Conservation (phyloP, 805 yeast species). For the Teunomyces gatunensis region DNA sequence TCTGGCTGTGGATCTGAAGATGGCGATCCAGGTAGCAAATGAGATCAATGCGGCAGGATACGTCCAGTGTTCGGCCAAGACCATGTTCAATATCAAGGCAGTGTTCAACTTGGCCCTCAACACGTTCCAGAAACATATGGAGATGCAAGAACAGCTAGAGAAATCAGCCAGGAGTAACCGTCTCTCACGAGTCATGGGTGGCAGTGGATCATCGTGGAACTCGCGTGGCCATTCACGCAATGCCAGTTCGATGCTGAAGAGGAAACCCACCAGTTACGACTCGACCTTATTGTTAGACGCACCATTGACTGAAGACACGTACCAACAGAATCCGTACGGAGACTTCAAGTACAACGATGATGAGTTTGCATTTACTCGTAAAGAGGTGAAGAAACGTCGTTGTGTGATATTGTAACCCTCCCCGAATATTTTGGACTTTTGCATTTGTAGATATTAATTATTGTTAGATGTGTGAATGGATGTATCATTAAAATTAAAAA, state of each 20-base stretch:
- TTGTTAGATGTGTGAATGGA: not conserved
- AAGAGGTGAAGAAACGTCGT: conserved; percentile 27
- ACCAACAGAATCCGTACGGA: conserved; percentile 36
- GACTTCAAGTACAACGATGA: conserved; percentile 35
- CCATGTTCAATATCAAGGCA: conserved; percentile 60
- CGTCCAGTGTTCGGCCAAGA: conserved; percentile 76
- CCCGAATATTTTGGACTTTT: not conserved
- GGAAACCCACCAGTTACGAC: conserved; percentile 36
- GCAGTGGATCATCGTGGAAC: conserved; percentile 12
- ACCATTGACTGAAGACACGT: conserved; percentile 41
- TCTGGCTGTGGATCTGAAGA: conserved; percentile 38
- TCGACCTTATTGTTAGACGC: conserved; percentile 35
- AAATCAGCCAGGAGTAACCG: conserved; percentile 31
- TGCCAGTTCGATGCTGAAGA: conserved; percentile 19
- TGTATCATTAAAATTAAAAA: not conserved
- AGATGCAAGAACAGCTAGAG: conserved; percentile 36
- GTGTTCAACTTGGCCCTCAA: conserved; percentile 64
- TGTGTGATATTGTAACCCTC: conserved; percentile 30
- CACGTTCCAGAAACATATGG: conserved; percentile 35
- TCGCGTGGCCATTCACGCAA: conserved; percentile 19
- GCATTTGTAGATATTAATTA: not conserved
- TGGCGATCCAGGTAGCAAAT: conserved; percentile 52
- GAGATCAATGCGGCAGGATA: conserved; percentile 69
- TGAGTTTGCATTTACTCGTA: conserved; percentile 41
- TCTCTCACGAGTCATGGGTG: conserved; percentile 30